phyloP scores from a whole-genome alignment of 805 yeast genomes.

The Osmozyma mogii region DNA sequence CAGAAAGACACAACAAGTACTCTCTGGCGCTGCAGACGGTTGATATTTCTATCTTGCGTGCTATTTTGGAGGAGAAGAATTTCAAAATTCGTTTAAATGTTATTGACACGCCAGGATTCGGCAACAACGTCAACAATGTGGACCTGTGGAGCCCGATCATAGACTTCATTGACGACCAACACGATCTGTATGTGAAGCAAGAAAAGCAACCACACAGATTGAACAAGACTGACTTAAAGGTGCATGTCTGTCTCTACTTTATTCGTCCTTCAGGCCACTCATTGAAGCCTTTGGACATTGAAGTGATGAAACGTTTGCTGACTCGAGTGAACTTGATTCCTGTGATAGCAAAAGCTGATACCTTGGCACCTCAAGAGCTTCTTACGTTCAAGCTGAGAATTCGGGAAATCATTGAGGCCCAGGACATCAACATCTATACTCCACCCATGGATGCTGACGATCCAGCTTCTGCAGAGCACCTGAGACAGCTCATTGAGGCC shows the following conservation, averaged over 20 bases:
- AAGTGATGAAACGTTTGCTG: slow-evolving; percentile 76
- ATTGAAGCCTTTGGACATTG: slow-evolving; percentile 79
- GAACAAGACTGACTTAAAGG: slow-evolving; percentile 69
- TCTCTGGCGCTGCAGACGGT: slow-evolving; percentile 54
- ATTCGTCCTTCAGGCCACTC: slow-evolving; percentile 89
- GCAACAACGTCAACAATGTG: slow-evolving; percentile 79
- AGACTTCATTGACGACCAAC: slow-evolving; percentile 89
- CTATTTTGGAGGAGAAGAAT: slow-evolving; percentile 78
- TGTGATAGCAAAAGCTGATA: slow-evolving; percentile 82
- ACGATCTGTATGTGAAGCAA: slow-evolving; percentile 79
- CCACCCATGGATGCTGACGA: slow-evolving; percentile 76
- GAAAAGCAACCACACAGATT: slow-evolving; percentile 83
- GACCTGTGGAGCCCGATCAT: slow-evolving; percentile 82
- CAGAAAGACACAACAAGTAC: slow-evolving; percentile 51
- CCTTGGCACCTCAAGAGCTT: slow-evolving; percentile 66
- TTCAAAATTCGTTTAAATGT: slow-evolving; percentile 70
- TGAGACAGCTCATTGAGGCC: slow-evolving; percentile 68
- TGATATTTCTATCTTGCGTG: slow-evolving; percentile 70
- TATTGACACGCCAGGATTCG: slow-evolving; percentile 92
- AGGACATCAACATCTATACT: slow-evolving; percentile 74
- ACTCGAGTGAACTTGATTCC: slow-evolving; percentile 83
- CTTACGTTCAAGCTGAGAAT: slow-evolving; percentile 64
- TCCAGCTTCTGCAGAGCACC: slow-evolving; percentile 70
- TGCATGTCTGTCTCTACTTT: slow-evolving; percentile 85
- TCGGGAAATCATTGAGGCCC: slow-evolving; percentile 75